Evolutionary conservation across 768 basidiomycete species (phyloP).

Genomic region (Lactarius indigo): DNA sequence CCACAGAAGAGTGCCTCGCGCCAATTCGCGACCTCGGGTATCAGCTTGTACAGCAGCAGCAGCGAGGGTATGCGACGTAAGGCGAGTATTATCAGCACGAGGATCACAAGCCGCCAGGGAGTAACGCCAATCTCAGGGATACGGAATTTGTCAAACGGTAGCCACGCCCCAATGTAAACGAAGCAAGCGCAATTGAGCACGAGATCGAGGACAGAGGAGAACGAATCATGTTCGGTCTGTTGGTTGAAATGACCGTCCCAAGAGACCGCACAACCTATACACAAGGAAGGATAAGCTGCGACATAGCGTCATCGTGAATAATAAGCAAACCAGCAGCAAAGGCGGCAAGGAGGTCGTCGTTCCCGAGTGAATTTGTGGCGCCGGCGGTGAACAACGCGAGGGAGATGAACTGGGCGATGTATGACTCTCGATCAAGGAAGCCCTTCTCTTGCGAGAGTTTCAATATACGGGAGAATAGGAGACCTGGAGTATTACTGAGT

Average conservation of each 20-base stretch:
- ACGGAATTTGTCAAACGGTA: constrained; percentile 62
- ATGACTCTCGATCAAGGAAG: constrained; percentile 78
- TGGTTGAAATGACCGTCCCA: constrained; percentile 86
- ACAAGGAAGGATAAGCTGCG: constrained; percentile 1
- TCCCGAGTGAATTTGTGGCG: constrained; percentile 74
- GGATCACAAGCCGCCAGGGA: constrained; percentile 66
- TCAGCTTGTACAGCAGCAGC: constrained; percentile 71
- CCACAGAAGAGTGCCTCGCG: constrained; percentile 87
- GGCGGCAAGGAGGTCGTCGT: constrained; percentile 84
- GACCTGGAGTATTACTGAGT: constrained; percentile 39
- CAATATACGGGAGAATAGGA: constrained; percentile 70
- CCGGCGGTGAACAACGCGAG: constrained; percentile 73
- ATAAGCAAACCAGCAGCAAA: constrained; percentile 66
- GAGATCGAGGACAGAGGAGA: constrained; percentile 89
- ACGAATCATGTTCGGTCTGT: constrained; percentile 79
- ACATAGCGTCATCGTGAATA: background rate
- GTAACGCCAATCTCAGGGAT: constrained; percentile 53
- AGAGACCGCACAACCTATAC: constrained; percentile 78
- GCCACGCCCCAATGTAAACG: constrained; percentile 85
- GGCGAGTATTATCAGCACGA: constrained; percentile 65
- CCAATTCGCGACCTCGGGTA: constrained; percentile 85
- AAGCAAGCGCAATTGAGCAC: constrained; percentile 79
- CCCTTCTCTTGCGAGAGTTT: constrained; percentile 58
- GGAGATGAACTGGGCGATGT: constrained; percentile 79
- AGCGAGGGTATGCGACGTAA: constrained; percentile 81